Percentiles rank a stretch among this genome's conserved stretches.
Evolutionary conservation across 768 basidiomycete genomes (phyloP).

Genomic region (Suillus plorans): DNA sequence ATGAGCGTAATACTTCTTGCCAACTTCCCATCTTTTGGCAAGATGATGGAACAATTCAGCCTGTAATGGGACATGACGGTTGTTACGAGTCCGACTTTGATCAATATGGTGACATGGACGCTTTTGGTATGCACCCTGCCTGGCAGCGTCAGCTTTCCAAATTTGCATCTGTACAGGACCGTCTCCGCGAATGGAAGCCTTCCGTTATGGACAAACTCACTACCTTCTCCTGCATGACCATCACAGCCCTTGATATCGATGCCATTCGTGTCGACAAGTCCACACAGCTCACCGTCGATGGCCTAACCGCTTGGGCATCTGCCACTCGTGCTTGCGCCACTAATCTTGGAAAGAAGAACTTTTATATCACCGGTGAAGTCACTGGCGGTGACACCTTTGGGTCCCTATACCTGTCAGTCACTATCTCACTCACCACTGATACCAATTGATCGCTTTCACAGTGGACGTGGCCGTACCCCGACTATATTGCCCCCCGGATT

Average conservation of each 20-base stretch:
- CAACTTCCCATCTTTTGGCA: slow-evolving; percentile 77
- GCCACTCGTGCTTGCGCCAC: slow-evolving; percentile 74
- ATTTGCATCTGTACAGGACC: slow-evolving; percentile 95
- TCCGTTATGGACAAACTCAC: slow-evolving; percentile 75
- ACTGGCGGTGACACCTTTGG: slow-evolving; percentile 94
- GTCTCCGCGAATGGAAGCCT: slow-evolving; percentile 90
- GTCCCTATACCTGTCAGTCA: slow-evolving; percentile 73
- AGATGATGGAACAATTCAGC: slow-evolving; percentile 60
- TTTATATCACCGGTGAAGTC: slow-evolving; percentile 90
- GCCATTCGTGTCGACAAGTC: slow-evolving; percentile 96
- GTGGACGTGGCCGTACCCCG: slow-evolving; percentile 87
- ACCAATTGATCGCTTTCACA: slow-evolving; percentile 26
- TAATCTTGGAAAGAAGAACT: slow-evolving; percentile 75
- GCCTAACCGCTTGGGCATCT: slow-evolving; percentile 70
- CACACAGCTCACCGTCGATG: slow-evolving; percentile 85
- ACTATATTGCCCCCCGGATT: slow-evolving; percentile 68
- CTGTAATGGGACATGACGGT: slow-evolving; percentile 58
- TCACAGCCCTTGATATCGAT: slow-evolving; percentile 87
- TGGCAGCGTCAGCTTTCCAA: slow-evolving; percentile 94
- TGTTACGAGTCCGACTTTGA: slow-evolving; percentile 87
- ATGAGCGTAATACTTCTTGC: slow-evolving; percentile 74
- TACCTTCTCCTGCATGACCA: slow-evolving; percentile 80
- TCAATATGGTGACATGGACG: slow-evolving; percentile 96
- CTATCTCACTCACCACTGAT: not conserved
- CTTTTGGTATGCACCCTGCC: slow-evolving; percentile 93